Evolutionary conservation across 2,329 filamentous ascomycete species (phyloP), one percentile per base, ranked within the genome.

Genomic region (Fonsecaea multimorphosa): DNA sequence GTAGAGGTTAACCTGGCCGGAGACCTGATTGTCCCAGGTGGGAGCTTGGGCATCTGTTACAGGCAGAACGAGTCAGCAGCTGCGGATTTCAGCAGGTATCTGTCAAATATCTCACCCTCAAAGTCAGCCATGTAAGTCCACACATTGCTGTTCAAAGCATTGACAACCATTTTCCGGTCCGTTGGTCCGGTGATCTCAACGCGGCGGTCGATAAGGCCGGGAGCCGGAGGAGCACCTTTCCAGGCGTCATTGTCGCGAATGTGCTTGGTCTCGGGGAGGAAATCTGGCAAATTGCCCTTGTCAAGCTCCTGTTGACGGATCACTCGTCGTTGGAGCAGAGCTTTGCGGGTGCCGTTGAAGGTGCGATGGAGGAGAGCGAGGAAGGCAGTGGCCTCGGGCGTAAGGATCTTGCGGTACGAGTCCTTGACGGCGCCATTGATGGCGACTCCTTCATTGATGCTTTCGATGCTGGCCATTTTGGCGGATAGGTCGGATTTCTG

Each of bases 51-150:
- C 97, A 79, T 98, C 93, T 97, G 74, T 34, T 34, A 16, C 11
- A 51, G 11, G 57, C 55, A 60, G 32, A 64, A 61, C 58, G 56
- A 59, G 61, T 61, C 56, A 59, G 57, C 31, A n/a, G 16, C 19
- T 60, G 58, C 58, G 44, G 8, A 29, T 54, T 12, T 38, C 29
- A 7, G 31, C 32, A 40, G 36, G 38, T n/a, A 32, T 34, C 16
- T 8, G 38, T n/a, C 6, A 52, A 24, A n/a, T n/a, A 24, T 31
- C 12, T 78, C 85, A 95, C 93, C 94, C 82, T 99, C 95, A 72
- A 99, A 96, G 80, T 99, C 95, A 55, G 95, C 95, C 95, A 99
- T 99, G 76, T 98, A 99, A 63, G 94, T 98, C 90, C 91, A 98
- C 27, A 98, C 95, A 75, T 98, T 87, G 53, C 94, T 90, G 80